phyloP scores from a whole-genome alignment of 2,329 filamentous ascomycete genomes.

The Coniochaeta sp. region DNA sequence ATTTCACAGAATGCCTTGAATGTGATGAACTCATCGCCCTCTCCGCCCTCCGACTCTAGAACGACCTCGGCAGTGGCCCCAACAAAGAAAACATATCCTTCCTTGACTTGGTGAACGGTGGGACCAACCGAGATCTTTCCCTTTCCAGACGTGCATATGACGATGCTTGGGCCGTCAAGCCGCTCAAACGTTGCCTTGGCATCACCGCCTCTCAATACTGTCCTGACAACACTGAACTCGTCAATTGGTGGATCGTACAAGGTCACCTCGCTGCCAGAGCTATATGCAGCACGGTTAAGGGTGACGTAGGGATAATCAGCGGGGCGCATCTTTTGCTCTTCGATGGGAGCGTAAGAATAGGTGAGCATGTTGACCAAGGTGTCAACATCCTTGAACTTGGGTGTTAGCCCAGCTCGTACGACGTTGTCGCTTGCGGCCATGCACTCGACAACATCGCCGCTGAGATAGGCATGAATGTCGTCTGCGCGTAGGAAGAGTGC shows the following conservation, averaged over 20 bases:
- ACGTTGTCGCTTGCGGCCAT: slow-evolving; percentile 99
- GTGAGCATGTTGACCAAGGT: slow-evolving; percentile 89
- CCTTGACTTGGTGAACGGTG: slow-evolving; percentile 66
- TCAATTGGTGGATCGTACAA: slow-evolving; percentile 96
- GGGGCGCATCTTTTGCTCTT: slow-evolving; percentile 88
- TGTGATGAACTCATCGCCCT: slow-evolving; percentile 68
- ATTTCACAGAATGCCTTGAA: slow-evolving; percentile 96
- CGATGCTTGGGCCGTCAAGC: slow-evolving; percentile 80
- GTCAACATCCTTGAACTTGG: slow-evolving; percentile 94
- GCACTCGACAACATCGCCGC: slow-evolving; percentile 94
- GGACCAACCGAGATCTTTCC: slow-evolving; percentile 81
- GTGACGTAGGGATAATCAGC: slow-evolving; percentile 79
- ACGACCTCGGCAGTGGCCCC: slow-evolving; percentile 81
- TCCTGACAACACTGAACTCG: slow-evolving; percentile 86
- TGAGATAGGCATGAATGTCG: slow-evolving; percentile 93
- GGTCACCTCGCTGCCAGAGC: slow-evolving; percentile 60
- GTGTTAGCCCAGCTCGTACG: slow-evolving; percentile 92
- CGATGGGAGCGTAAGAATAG: slow-evolving; percentile 90
- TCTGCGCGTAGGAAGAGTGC: slow-evolving; percentile 95
- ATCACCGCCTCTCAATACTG: slow-evolving; percentile 61
- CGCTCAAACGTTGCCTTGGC: slow-evolving; percentile 85
- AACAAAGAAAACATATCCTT: slow-evolving; percentile 75
- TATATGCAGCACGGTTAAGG: slow-evolving; percentile 76
- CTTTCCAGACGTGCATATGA: slow-evolving; percentile 80
- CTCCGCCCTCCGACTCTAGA: slow-evolving; percentile 57